These are phyloP conservation scores for Penicillium freii DNA, from an alignment of 2,329 filamentous ascomycete species.

Conservation along the genomic window DNA sequence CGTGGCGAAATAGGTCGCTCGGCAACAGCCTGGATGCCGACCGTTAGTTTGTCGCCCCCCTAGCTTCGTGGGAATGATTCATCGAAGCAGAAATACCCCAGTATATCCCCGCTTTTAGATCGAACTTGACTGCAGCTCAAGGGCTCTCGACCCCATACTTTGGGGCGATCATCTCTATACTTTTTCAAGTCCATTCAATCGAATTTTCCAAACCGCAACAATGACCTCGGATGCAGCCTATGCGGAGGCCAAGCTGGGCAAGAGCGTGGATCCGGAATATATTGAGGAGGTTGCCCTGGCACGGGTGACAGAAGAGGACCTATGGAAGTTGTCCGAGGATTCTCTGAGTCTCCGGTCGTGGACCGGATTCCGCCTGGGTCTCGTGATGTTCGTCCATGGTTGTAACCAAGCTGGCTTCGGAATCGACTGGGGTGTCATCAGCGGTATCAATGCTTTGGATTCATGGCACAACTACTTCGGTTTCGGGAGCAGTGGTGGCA, in stretches of 20 bases:
- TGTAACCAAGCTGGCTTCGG: conserved; percentile 51
- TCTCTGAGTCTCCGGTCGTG: conserved; percentile 43
- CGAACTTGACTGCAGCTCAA: background rate
- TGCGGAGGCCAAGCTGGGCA: conserved; percentile 6
- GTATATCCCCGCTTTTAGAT: background rate
- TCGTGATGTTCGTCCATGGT: conserved; percentile 49
- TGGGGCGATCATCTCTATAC: background rate
- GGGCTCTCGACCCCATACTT: background rate
- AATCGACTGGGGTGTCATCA: conserved; percentile 52
- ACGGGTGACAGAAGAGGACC: conserved; percentile 48
- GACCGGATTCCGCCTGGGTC: conserved; percentile 43
- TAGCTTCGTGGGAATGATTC: background rate
- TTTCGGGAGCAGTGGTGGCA: conserved; percentile 42
- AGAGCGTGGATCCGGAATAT: conserved; percentile 21
- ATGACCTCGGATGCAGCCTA: conserved; percentile 6
- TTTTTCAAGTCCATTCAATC: background rate
- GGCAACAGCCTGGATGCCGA: background rate
- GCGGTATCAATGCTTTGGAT: conserved; percentile 46
- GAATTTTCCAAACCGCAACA: background rate
- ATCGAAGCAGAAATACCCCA: conserved; percentile 13
- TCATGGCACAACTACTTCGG: conserved; percentile 48
- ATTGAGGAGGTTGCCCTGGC: conserved; percentile 49
- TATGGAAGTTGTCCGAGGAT: conserved; percentile 44
- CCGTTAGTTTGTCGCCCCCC: background rate
- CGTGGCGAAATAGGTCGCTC: conserved; percentile 18